Evolutionary conservation across 345 rosid genomes (phyloP), one percentile per base, ranked within the genome.

Genomic region (Arabidopsis arenosa): DNA sequence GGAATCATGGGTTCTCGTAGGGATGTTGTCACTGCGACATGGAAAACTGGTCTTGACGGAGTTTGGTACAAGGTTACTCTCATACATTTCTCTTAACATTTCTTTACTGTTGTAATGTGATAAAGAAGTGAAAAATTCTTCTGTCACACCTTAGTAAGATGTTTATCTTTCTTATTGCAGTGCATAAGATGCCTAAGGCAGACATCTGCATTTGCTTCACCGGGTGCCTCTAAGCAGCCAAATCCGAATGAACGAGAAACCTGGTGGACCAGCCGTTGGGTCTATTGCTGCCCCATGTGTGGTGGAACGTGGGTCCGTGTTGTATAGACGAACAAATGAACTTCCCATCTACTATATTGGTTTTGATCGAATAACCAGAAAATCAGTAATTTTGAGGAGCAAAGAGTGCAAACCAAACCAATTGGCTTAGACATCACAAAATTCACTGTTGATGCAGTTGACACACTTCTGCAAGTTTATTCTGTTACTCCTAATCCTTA

Each of bases 1-100:
- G 99, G 99, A 54, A 92, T 93, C 62, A 91, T 93, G 99, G 99
- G 99, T 76, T 96, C 99, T 73, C 88, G 98, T 47, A 86, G 99
- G 74, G 97, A 93, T 82, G 99, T 96, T 71, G 92, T 93, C 70
- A 93, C 98, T 1, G 89, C 98, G 13, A 86, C 91, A 40, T 91
- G 98, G 99, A 95, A 90, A 91, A 88, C 96, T 62, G 98, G 97
- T 58, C 90, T 90, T 53, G 97, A 90, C 62, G 98, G 96, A 40
- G 93, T 86, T 77, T 96, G 99, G 99, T 93, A 85, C 86, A 96
- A 93, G 97, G 97, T 92, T 30, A 66, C 13, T 13, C 51, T 56
- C 52, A 41, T 32, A 40, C 51, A 40, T 23, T 35, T 35, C 51
- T 51, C 26, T 63, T 17, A 35, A 5, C 61, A 55, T 37, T 55